Percentiles rank a stretch among this genome's conserved stretches.
phyloP scores from a whole-genome alignment of 2,329 filamentous ascomycete species.

The Aspergillus sp. region DNA sequence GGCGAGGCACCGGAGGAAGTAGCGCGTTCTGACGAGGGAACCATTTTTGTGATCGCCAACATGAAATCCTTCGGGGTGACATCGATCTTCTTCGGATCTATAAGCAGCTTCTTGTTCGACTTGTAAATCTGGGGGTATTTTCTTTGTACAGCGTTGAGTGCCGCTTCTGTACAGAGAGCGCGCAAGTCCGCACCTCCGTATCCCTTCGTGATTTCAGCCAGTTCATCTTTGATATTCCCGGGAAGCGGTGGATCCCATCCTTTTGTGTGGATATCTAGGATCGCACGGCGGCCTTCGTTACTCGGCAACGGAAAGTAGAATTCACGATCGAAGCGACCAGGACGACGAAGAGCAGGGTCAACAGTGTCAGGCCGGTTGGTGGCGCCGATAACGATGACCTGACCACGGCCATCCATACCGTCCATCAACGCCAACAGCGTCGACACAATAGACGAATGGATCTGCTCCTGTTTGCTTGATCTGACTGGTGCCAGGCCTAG shows the following conservation, averaged over 20 bases:
- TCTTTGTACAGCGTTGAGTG: slow-evolving; percentile 88
- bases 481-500: slow-evolving; percentile 74
- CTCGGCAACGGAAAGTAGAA: slow-evolving; percentile 96
- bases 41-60: slow-evolving; percentile 90
- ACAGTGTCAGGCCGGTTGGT: slow-evolving; percentile 96
- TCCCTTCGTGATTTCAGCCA: slow-evolving; percentile 82
- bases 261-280: slow-evolving; percentile 90
- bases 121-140: slow-evolving; percentile 95
- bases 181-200: slow-evolving; percentile 93
- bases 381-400: slow-evolving; percentile 98
- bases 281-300: slow-evolving; percentile 66
- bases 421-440: slow-evolving; percentile 93
- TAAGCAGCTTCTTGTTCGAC: slow-evolving; percentile 78
- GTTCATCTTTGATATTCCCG: slow-evolving; percentile 66
- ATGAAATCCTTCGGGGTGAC: slow-evolving; percentile 93
- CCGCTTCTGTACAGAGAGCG: slow-evolving; percentile 89
- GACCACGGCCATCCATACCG: slow-evolving; percentile 94
- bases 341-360: slow-evolving; percentile 85
- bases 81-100: slow-evolving; percentile 73
- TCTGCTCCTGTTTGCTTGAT: slow-evolving; percentile 97
- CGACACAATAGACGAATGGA: slow-evolving; percentile 94
- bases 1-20: slow-evolving; percentile 75
- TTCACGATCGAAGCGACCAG: slow-evolving; percentile 91
- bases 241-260: slow-evolving; percentile 76
- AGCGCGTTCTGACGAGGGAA: slow-evolving; percentile 88